Evolutionary conservation across 139 green algal genomes (phyloP), one percentile per base, ranked within the genome.

Genomic region (Tetraselmis chui): DNA sequence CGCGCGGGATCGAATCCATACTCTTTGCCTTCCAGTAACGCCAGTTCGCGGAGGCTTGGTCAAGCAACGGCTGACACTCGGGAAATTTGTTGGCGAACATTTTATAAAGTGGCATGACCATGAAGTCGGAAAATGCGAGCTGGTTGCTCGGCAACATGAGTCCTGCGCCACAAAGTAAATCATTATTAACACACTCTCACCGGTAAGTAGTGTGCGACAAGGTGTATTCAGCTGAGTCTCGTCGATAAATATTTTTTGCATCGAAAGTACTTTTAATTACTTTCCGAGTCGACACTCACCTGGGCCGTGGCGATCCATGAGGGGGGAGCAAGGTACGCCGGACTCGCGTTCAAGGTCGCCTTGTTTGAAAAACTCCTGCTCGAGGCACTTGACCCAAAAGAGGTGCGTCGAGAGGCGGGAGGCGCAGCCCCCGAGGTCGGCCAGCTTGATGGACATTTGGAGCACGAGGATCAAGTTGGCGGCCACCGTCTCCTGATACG

Each of bases 301-400:
- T 25, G 5, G 5, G 45, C 45, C 18, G 45, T 67, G 5, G 5
- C 45, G 45, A 18, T 67, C 45, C 45, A 67, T 67, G 45, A 67
- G 45, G 45, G 18, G 18, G 45, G 45, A 67, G 5, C 5, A 25
- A 5, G 45, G 45, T 18, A 67, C 45, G 11, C 18, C 45, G 18
- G 5, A 5, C 45, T 67, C 45, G 2, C 77, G 59, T 80, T 83
- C 81, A 28, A 76, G 31, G 24, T 84, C 77, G 26, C 80, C 81
- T 79, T 88, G 81, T 2, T 30, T 24, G 59, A 85, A 85, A 59
- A 88, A 84, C 84, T 85, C 85, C 76, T 88, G 77, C 76, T 86
- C 79, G 30, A 88, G 79, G 30, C 28, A 59, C 1, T 75, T n/a
- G 29, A 83, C 80, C 85, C 85, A 88, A 22, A 77, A 81, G 29